Base-by-base conservation (phyloP, 345 rosid genomes). In the Lepidium didymum region DNA sequence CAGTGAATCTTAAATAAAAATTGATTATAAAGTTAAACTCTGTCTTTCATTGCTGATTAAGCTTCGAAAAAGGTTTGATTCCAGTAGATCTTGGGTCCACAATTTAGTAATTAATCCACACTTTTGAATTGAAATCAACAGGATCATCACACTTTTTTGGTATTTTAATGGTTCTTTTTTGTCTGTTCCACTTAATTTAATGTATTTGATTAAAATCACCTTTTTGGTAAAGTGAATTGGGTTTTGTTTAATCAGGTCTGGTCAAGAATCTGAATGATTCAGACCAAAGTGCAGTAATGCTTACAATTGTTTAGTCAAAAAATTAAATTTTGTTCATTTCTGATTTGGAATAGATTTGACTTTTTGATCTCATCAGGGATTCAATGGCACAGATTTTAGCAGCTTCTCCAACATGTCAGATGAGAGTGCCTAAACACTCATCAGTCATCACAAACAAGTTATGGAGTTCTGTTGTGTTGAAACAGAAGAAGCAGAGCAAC, bases 301-400 rank as follows among this genome's bases (percentile, higher is more conserved):
- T 25, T 25, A 16, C n/a, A 34, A 35, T 25, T 35, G 10, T 14
- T 44, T 15, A 15, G 15, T 34, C 10, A 35, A 55, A 14, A 54
- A 23, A 45, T 8, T 9, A 50, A 16, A 40, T 5, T 25, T 19
- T 74, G 37, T 56, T 10, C 25, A 25, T 61, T 45, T 49, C 37
- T 40, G 21, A 63, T 41, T 68, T 49, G 64, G 72, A 46, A 46
- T 60, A 16, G 33, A 27, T 61, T 25, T 31, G 62, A 35, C 12
- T 54, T 75, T 31, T 68, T 69, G 29, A 7, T 37, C 15, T 65
- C 58, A 51, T 47, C 56, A 78, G 85, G 56, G 57, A 66, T 78
- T 76, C 64, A 64, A 93, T 93, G 98, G 91, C 97, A 4, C 97
- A 90, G 81, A 81, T 93, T 71, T 72, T 90, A 73, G 89, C 94